A percentile compares a stretch with the other conserved stretches of the same genome.
Evolutionary conservation across 2,329 filamentous ascomycete species (phyloP).

Genomic region (Fusarium sp.): DNA sequence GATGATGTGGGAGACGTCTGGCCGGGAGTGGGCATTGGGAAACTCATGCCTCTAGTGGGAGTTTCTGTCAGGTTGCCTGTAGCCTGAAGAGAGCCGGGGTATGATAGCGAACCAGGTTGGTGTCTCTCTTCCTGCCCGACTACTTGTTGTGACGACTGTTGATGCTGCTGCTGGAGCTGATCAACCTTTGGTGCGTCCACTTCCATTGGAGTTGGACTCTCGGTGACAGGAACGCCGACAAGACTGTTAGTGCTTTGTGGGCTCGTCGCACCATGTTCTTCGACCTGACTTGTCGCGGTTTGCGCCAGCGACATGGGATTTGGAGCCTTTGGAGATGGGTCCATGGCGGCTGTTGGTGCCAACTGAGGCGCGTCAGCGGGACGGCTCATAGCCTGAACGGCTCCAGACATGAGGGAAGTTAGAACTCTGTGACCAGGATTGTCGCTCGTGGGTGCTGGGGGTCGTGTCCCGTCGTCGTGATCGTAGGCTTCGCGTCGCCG

Average conservation of each 20-base stretch:
- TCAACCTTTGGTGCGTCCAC: conserved; percentile 54
- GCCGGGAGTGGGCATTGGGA: conserved; percentile 62
- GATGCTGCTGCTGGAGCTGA: conserved; percentile 43
- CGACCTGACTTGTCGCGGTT: conserved; percentile 48
- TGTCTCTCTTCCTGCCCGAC: conserved; percentile 63
- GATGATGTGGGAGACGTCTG: conserved; percentile 68
- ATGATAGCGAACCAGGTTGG: conserved; percentile 63
- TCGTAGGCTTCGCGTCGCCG: conserved; percentile 56
- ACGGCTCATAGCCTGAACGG: conserved; percentile 64
- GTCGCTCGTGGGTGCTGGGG: conserved; percentile 60
- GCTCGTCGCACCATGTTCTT: conserved; percentile 55
- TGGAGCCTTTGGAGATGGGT: conserved; percentile 52
- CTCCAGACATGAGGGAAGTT: conserved; percentile 65
- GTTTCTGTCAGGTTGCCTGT: conserved; percentile 57
- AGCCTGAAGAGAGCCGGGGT: conserved; percentile 63
- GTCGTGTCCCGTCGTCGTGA: conserved; percentile 53
- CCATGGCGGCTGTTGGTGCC: conserved; percentile 58
- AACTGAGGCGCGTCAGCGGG: conserved; percentile 63
- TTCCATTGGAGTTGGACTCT: conserved; percentile 66
- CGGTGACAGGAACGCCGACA: conserved; percentile 56
- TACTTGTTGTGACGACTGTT: conserved; percentile 52
- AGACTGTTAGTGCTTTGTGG: conserved; percentile 59
- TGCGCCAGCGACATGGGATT: conserved; percentile 50
- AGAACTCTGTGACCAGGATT: conserved; percentile 66
- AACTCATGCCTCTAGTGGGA: conserved; percentile 64